Conservation (phyloP, 2,329 filamentous ascomycete genomes). For the Colletotrichum cordylinicola region DNA sequence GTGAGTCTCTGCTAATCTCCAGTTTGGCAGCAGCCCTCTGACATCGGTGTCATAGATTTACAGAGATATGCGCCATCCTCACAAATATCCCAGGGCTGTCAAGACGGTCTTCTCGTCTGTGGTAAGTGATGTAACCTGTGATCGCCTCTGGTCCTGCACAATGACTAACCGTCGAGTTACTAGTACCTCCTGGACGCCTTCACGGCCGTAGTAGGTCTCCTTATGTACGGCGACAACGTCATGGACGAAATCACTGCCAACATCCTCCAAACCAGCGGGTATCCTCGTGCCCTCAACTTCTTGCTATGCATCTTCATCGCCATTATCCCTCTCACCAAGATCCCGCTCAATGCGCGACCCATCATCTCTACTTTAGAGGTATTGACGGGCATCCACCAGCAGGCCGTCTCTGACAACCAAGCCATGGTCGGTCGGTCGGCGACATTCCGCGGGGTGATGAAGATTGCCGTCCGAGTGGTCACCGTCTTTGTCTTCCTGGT, state of each 20-base stretch:
- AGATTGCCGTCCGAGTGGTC: slow-evolving; percentile 66
- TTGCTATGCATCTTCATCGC: slow-evolving; percentile 86
- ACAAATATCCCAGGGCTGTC: slow-evolving; percentile 79
- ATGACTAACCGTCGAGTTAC: not conserved
- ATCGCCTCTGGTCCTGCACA: not conserved
- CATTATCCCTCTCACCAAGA: slow-evolving; percentile 93
- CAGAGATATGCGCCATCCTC: slow-evolving; percentile 73
- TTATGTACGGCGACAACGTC: slow-evolving; percentile 96
- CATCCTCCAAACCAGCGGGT: slow-evolving; percentile 76
- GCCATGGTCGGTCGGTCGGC: slow-evolving; percentile 59
- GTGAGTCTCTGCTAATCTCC: slow-evolving; percentile 35
- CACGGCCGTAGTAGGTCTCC: slow-evolving; percentile 82
- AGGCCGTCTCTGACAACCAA: slow-evolving; percentile 50
- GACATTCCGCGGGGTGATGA: slow-evolving; percentile 62
- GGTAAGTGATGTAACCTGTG: slow-evolving; percentile 49
- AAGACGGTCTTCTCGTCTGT: slow-evolving; percentile 86
- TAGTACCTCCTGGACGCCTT: slow-evolving; percentile 80
- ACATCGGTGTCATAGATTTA: slow-evolving; percentile 52
- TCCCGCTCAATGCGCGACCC: slow-evolving; percentile 88
- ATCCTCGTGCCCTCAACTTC: slow-evolving; percentile 75
- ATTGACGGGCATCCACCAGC: slow-evolving; percentile 72
- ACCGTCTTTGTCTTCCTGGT: slow-evolving; percentile 75
- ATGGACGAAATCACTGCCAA: slow-evolving; percentile 91
- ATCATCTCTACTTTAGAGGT: slow-evolving; percentile 86
- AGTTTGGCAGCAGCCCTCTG: not conserved